These are phyloP conservation scores for Corrigiola litoralis DNA, from an alignment of 179 eudicot species.

Conservation along the genomic window DNA sequence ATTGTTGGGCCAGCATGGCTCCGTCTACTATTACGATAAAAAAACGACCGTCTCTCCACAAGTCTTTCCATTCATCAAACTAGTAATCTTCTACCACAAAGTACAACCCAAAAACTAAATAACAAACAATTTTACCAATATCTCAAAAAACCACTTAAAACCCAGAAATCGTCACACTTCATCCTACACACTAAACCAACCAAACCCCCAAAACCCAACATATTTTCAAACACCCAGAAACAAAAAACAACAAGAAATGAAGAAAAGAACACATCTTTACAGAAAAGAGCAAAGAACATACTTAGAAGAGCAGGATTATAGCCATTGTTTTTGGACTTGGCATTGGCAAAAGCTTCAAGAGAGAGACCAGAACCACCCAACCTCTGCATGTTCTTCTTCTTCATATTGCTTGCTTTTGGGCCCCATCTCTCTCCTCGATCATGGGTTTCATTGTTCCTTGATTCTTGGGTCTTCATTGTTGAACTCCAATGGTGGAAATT, in stretches of 20 bases:
- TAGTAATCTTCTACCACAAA: too few species aligned
- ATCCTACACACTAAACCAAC: neutral
- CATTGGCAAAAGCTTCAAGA: conserved; percentile 77
- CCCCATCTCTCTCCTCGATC: conserved; percentile 4
- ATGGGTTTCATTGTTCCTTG: neutral
- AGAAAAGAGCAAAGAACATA: conserved; percentile 20
- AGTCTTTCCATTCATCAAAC: too few species aligned
- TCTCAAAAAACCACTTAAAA: neutral
- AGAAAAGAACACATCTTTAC: neutral
- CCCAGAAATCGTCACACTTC: neutral
- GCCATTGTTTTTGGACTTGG: conserved; percentile 47
- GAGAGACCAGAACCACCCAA: conserved; percentile 83
- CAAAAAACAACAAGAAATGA: neutral
- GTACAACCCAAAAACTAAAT: too few species aligned
- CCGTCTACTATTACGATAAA: too few species aligned
- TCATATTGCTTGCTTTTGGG: conserved; percentile 24
- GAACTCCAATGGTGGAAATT: too few species aligned
- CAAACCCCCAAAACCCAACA: neutral
- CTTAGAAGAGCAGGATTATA: conserved; percentile 86
- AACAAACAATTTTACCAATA: too few species aligned
- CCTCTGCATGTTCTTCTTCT: conserved; percentile 65
- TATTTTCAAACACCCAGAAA: neutral
- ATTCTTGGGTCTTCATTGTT: too few species aligned
- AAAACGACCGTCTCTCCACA: too few species aligned
- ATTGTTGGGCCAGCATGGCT: too few species aligned